Evolutionary conservation across 78 protist genomes (phyloP), one percentile per base, ranked within the genome.

Genomic region (Goniomonas avonlea): DNA sequence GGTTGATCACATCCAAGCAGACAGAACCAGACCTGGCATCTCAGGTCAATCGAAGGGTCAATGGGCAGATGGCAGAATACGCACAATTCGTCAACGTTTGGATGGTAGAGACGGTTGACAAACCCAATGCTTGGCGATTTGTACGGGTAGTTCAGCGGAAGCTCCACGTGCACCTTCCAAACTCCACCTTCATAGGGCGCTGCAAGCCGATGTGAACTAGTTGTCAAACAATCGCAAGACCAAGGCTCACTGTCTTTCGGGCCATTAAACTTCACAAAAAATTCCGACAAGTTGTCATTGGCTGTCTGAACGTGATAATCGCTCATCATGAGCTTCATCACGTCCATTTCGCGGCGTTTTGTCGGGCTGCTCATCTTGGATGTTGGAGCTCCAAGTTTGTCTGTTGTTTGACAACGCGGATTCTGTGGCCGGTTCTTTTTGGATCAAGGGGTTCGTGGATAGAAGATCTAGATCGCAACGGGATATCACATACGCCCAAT

Each of bases 1-100:
- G 98, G 81, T 93, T 93, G 71, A 96, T 92, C 58, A 94, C 97
- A 59, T 96, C 97, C 40, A 96, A 82, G 66, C 98, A 96, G 32
- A 96, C 96, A 1, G 96, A 86, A 29, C 98, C 98, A 0, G 98
- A 96, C 38, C 94, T 90, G 82, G 25, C 32, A 8, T 1, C 1
- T 15, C 7, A 11, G 37, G 3, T 5, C 50, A 27, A 9, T 15
- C 9, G 9, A 45, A 55, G 53, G 5, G 27, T 17, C 13, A 21
- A 50, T 9, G 8, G 65, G 3, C 41, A 31, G 25, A 23, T 7
- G 68, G 25, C 41, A 20, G 25, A 41, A 5, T 37, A 47, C 89
- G 0, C 58, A 93, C 93, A 79, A 45, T 53, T 89, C 91, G 80
- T 96, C 98, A 2, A 96, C 92, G 82, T 96, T 96, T 11, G 97